A percentile compares a stretch with the other conserved stretches of the same genome.
phyloP scores from a whole-genome alignment of 257 asterid genomes.

The Orobanche coerulescens region DNA sequence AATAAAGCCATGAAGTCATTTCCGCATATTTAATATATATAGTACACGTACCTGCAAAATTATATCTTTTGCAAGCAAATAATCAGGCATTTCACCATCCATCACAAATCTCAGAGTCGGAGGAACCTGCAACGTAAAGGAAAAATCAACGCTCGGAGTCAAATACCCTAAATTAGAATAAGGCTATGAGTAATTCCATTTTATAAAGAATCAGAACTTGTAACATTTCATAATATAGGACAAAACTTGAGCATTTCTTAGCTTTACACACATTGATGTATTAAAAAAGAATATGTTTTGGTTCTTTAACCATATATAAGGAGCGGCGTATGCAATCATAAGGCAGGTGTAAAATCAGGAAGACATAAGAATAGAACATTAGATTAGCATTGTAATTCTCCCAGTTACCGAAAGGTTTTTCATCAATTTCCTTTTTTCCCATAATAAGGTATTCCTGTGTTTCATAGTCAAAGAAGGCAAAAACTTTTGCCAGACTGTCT shows the following conservation, averaged over 20 bases:
- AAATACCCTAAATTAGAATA: neutral
- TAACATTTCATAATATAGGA: neutral
- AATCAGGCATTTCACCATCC: slow-evolving; percentile 96
- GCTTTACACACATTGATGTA: neutral
- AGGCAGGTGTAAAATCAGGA: neutral
- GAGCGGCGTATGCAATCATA: neutral
- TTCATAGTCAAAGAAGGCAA: neutral
- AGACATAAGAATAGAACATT: neutral
- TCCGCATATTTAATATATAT: neutral
- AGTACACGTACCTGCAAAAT: slow-evolving; percentile 72
- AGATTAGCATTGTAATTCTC: neutral
- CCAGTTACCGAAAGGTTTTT: neutral
- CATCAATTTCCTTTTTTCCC: neutral
- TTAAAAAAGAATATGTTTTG: neutral
- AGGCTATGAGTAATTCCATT: neutral
- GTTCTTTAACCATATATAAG: neutral
- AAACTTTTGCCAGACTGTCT: too few species aligned
- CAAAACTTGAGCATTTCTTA: neutral
- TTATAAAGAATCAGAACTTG: neutral
- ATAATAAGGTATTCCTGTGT: neutral
- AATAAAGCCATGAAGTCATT: neutral
- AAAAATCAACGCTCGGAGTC: neutral
- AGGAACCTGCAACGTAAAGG: slow-evolving; percentile 57
- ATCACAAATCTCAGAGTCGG: slow-evolving; percentile 87
- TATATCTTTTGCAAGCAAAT: slow-evolving; percentile 92